Evolutionary conservation across 1,139 yeast species (phyloP), one percentile per base, ranked within the genome.

Genomic region (Geotrichum aggregatum): DNA sequence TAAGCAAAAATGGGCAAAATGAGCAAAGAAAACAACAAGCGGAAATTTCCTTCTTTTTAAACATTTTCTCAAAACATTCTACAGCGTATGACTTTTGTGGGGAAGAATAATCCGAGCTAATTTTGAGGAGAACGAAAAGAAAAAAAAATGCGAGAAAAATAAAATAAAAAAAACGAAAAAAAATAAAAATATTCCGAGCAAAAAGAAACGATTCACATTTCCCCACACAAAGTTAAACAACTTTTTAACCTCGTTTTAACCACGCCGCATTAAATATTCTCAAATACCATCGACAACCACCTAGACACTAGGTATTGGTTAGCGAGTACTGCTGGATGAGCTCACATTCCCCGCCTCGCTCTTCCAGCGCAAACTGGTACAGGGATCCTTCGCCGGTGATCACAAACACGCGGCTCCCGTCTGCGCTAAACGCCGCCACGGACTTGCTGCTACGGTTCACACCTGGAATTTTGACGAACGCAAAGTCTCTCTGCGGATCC

Each of bases 291-390:
- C n/a, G n/a, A n/a, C n/a, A n/a, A 4, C n/a, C 35, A 34, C 14
- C 14, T 2, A 11, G 5, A 11, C 18, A 13, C 16, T n/a, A 34
- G 16, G 21, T 40, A 43, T 62, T 64, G 16, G 58, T 48, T 33
- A 68, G 53, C 13, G 84, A 77, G 65, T 80, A 83, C 65, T 87
- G 95, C 57, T 83, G 81, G 50, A 87, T 71, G 52, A 88, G 71
- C 41, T 84, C 82, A 69, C 98, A 89, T 64, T 92, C 98, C 4
- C 98, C 98, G 1, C 98, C 98, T 52, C 92, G 72, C 57, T 84
- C 95, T 63, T 91, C 95, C 54, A 92, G 74, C 0, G 89, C 88
- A 67, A 87, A 92, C 53, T 84, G 89, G 66, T 86, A 88, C 62
- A 87, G 84, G 58, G 78, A 78, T 0, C 98, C 98, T 56, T 87